Evolutionary conservation across 805 yeast genomes (phyloP), one percentile per base, ranked within the genome.

Genomic region (Lachancea thermotolerans): DNA sequence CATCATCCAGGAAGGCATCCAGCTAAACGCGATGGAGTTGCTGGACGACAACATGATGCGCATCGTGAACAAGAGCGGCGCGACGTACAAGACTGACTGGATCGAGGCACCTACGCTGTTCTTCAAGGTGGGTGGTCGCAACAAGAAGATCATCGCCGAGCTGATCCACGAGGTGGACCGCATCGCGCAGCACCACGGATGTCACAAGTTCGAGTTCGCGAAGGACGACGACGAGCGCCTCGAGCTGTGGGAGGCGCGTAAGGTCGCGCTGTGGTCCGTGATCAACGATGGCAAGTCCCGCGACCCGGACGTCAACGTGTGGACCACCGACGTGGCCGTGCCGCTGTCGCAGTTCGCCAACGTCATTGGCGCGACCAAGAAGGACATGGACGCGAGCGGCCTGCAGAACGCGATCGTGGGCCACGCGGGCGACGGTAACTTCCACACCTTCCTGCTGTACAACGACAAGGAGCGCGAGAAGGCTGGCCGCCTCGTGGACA

Each of bases 281-380:
- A 68, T 83, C 39, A 87, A 84, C 52, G 78, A 82, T 66, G 91
- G 91, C 0, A 67, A 70, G 46, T 55, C 60, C 53, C 56, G 66
- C 6, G 65, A 71, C 42, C 75, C 77, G 21, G 56, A 66, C 10
- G 77, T 81, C 6, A 76, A 73, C 55, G 65, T 77, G 35, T 79
- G 86, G 75, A 82, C 89, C 27, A 85, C 93, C 0, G 95, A 85
- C 65, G 86, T 85, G 4, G 90, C 90, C 4, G 93, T 85, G 12
- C 95, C 95, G 2, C 72, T 85, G 40, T 82, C 90, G 0, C 69
- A 69, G 45, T 70, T 85, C 37, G 79, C 91, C 2, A 66, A 68
- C n/a, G 73, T 83, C 31, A 79, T 85, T 38, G 69, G 73, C 27
- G 79, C 74, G 39, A 78, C 88, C 2, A 78, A 82, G 60, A 66